Conservation (phyloP, 2,329 filamentous ascomycete species). For the Aspergillaceae sp. region DNA sequence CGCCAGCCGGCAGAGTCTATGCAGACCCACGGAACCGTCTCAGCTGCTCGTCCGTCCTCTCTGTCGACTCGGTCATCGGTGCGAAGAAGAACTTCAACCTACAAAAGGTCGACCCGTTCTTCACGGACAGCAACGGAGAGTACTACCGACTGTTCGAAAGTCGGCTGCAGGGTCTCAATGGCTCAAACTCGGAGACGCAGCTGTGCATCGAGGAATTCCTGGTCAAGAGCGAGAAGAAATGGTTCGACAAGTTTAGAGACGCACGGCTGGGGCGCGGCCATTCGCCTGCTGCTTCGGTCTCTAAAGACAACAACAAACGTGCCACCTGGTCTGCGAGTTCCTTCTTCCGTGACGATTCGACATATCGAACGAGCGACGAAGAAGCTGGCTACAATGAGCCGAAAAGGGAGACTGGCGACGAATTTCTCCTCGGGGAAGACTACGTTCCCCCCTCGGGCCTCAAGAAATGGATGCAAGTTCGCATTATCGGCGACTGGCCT, state of each 20-base stretch:
- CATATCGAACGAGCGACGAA: slow-evolving; percentile 20
- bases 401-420: slow-evolving; percentile 35
- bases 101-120: slow-evolving; percentile 59
- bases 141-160: slow-evolving; percentile 53
- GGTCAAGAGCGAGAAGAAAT: slow-evolving; percentile 57
- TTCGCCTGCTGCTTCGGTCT: slow-evolving; percentile 29
- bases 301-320: slow-evolving; percentile 17
- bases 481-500: slow-evolving; percentile 53
- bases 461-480: slow-evolving; percentile 47
- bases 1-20: slow-evolving; percentile 21
- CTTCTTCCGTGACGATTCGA: slow-evolving; percentile 33
- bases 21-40: slow-evolving; percentile 25
- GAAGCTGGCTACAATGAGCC: slow-evolving; percentile 20
- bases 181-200: slow-evolving; percentile 48
- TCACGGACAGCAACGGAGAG: slow-evolving; percentile 55
- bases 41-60: slow-evolving; percentile 42
- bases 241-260: slow-evolving; percentile 53
- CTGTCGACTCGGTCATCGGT: slow-evolving; percentile 50
- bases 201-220: slow-evolving; percentile 60
- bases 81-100: slow-evolving; percentile 55
- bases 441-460: slow-evolving; percentile 51
- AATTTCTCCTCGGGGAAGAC: slow-evolving; percentile 49
- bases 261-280: slow-evolving; percentile 49
- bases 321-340: slow-evolving; percentile 30
- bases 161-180: slow-evolving; percentile 48